Evolutionary conservation across 2,329 filamentous ascomycete species (phyloP), one percentile per base, ranked within the genome.

Genomic region (Didymella pinodella): DNA sequence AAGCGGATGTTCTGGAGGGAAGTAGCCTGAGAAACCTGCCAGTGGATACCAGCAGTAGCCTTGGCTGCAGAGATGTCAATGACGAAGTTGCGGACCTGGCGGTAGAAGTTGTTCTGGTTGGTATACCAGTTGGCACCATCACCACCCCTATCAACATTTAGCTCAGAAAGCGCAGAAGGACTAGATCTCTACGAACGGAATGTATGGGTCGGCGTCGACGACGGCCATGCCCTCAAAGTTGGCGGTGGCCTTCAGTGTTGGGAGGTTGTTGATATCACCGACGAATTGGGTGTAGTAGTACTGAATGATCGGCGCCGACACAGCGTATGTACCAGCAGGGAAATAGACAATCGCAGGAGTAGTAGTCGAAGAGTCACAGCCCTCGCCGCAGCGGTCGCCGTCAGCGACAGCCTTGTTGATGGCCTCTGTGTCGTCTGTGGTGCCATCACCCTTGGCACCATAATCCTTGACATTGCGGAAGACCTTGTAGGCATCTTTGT

Each of bases 241-340:
- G 2, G 75, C 57, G n/a, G 74, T 69, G 25, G 79, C 80, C 81
- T 94, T 92, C 77, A 97, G 83, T 0, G 88, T 89, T 0, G 94
- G 93, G 14, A 89, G 78, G 63, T 85, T 82, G 69, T 86, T 73
- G 48, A 89, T 88, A 80, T 98, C 93, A 57, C 94, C 94, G 34
- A 97, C 83, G 62, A 98, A 86, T 76, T 97, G 93, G 10, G 93
- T 96, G 82, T 97, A 97, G 83, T 98, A 98, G 78, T 89, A 90
- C 75, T 93, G 90, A 50, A 93, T 79, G 65, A 98, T 86, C 22
- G 94, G 91, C 70, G 83, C 85, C 74, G 88, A 92, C 68, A 98
- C 88, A 18, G 90, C 72, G 73, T 97, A 98, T 56, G 88, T 96
- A 65, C 94, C 93, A 11, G 91, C 83, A 38, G 93, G 93, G 82